These are phyloP conservation scores for Metarhizium humberi DNA, from an alignment of 2,329 filamentous ascomycete species.

Conservation along the genomic window DNA sequence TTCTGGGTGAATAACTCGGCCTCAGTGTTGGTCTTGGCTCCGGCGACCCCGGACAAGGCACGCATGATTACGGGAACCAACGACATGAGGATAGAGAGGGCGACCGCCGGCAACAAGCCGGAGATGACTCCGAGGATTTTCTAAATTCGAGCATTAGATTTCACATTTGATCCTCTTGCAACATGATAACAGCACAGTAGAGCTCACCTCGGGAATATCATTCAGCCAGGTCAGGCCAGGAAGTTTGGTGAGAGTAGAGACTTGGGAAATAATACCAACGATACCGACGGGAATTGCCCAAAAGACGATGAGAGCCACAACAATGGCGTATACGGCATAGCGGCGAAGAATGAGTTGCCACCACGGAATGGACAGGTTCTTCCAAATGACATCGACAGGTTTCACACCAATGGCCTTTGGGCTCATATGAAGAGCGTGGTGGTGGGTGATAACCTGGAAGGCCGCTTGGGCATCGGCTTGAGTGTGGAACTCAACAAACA, in stretches of 20 bases:
- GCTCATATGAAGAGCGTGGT: constrained; percentile 73
- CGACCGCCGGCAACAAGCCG: constrained; percentile 70
- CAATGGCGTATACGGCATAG: constrained; percentile 53
- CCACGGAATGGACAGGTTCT: constrained; percentile 60
- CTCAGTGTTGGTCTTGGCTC: constrained; percentile 67
- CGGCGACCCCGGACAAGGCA: constrained; percentile 64
- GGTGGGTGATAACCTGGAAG: constrained; percentile 73
- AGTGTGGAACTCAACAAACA: constrained; percentile 87
- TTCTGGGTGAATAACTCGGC: constrained; percentile 88
- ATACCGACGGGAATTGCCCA: constrained; percentile 71
- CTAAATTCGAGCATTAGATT: constrained; percentile 6
- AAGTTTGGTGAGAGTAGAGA: constrained; percentile 58
- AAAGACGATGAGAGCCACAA: constrained; percentile 71
- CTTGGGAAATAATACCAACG: constrained; percentile 78
- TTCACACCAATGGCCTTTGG: constrained; percentile 75
- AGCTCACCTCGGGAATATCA: constrained; percentile 46
- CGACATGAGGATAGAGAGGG: constrained; percentile 74
- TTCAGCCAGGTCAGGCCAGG: constrained; percentile 67
- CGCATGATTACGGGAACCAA: constrained; percentile 62
- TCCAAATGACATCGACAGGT: constrained; percentile 80
- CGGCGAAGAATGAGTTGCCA: constrained; percentile 66
- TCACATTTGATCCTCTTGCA: not conserved
- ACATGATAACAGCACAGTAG: not conserved
- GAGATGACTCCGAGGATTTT: constrained; percentile 69
- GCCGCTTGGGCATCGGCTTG: constrained; percentile 79